Evolutionary conservation across 306 rosid genomes (phyloP).

Genomic region (Begonia peltatifolia): DNA sequence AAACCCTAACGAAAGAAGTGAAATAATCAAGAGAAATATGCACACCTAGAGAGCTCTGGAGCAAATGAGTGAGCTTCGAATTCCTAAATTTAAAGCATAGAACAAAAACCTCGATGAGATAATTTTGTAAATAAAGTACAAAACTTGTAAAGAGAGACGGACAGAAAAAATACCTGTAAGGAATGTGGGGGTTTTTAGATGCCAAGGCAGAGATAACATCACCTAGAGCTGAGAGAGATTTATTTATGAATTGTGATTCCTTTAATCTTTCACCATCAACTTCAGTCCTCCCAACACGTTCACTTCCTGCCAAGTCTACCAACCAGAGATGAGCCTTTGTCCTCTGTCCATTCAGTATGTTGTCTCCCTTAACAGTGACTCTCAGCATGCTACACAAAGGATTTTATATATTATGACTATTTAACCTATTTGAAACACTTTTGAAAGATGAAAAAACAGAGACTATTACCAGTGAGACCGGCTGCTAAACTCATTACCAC

Average conservation of each 20-base stretch:
- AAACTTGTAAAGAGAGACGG: constrained; percentile 3
- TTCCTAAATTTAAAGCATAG: constrained; percentile 41
- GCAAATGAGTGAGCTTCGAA: constrained; percentile 89
- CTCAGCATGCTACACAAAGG: constrained; percentile 62
- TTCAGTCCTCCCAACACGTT: constrained; percentile 92
- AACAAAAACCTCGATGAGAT: constrained; percentile 6
- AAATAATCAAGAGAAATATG: constrained; percentile 5
- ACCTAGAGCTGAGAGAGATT: constrained; percentile 93
- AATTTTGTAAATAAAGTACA: constrained; percentile 5
- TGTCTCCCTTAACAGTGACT: constrained; percentile 68
- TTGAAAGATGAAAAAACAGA: neutral
- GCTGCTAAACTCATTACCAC: constrained; percentile 90
- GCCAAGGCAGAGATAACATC: constrained; percentile 95
- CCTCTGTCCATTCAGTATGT: constrained; percentile 60
- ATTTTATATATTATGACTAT: neutral
- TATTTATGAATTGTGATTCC: constrained; percentile 93
- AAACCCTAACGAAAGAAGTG: neutral
- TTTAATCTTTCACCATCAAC: constrained; percentile 95
- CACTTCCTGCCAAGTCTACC: constrained; percentile 98
- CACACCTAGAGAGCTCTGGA: constrained; percentile 95
- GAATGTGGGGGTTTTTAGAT: constrained; percentile 74
- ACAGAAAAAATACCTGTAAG: constrained; percentile 57
- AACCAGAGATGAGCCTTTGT: constrained; percentile 93
- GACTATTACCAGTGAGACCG: constrained; percentile 82
- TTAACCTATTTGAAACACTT: too few species aligned